Evolutionary conservation across 768 basidiomycete genomes (phyloP).

Genomic region (Boletus rufocinnamomeus): DNA sequence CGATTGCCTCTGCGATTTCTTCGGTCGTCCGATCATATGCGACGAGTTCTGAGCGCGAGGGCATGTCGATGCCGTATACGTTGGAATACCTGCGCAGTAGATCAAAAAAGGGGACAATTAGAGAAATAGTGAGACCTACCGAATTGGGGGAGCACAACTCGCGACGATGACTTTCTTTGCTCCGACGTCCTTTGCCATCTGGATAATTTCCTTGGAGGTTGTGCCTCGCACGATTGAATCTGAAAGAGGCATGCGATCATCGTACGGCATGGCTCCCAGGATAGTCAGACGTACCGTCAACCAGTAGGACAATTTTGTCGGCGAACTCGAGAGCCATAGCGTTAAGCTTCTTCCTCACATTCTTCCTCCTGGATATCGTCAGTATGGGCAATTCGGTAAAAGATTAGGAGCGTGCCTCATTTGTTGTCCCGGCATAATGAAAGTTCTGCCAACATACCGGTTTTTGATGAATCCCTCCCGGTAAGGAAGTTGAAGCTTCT

Average conservation of each 20-base stretch:
- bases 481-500: conserved; percentile 86
- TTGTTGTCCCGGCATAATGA: conserved; percentile 99
- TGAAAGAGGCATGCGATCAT: conserved; percentile 31
- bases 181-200: conserved; percentile 99
- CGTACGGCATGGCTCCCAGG: not conserved
- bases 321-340: conserved; percentile 98
- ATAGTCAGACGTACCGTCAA: conserved; percentile 69
- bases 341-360: conserved; percentile 92
- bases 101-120: conserved; percentile 6
- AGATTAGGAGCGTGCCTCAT: conserved; percentile 59
- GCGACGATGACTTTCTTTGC: conserved; percentile 96
- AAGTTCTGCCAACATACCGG: conserved; percentile 95
- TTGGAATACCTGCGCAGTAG: conserved; percentile 66
- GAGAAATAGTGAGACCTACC: conserved; percentile 43
- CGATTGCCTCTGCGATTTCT: conserved; percentile 78
- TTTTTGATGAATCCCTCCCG: conserved; percentile 99
- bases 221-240: conserved; percentile 99
- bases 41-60: conserved; percentile 90
- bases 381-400: not conserved
- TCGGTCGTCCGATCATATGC: conserved; percentile 73
- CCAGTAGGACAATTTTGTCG: conserved; percentile 89
- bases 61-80: conserved; percentile 99
- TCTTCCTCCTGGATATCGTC: conserved; percentile 66
- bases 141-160: conserved; percentile 95
- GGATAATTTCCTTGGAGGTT: conserved; percentile 97